Evolutionary conservation across 495 filamentous ascomycete genomes (phyloP).

Genomic region (Neurospora sp.): DNA sequence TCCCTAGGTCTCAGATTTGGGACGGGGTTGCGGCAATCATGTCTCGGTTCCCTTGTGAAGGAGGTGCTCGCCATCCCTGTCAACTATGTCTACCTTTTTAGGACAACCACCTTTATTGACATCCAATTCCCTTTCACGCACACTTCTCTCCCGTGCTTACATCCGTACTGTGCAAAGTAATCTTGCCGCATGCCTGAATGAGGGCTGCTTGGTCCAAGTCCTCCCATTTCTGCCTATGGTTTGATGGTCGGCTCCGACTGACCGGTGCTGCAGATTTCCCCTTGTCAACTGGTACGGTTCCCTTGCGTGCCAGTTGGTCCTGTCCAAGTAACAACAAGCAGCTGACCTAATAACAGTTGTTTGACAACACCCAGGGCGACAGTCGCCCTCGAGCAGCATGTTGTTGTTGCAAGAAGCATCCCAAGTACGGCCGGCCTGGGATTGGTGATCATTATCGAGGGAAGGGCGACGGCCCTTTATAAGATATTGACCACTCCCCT

Average conservation of each 20-base stretch:
- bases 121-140: slow-evolving; percentile 8
- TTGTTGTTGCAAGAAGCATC: slow-evolving; percentile 8
- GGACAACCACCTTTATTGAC: slow-evolving; percentile 4
- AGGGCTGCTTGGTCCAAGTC: slow-evolving; percentile 2
- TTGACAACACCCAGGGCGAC: not conserved
- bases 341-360: not conserved
- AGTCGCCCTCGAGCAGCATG: slow-evolving; percentile 11
- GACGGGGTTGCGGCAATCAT: slow-evolving; percentile 2
- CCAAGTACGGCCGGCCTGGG: slow-evolving; percentile 7
- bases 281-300: slow-evolving; percentile 14
- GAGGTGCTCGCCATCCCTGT: slow-evolving; percentile 8
- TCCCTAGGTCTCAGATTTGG: slow-evolving; percentile 8
- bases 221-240: not conserved
- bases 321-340: not conserved
- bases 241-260: not conserved
- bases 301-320: slow-evolving; percentile 34
- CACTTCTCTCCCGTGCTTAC: not conserved
- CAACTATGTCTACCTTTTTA: slow-evolving; percentile 6
- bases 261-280: slow-evolving; percentile 8
- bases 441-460: slow-evolving; percentile 6
- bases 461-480: slow-evolving; percentile 11
- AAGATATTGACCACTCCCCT: slow-evolving; percentile 14
- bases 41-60: slow-evolving; percentile 18
- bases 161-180: slow-evolving; percentile 14
- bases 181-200: slow-evolving; percentile 18